Percentiles rank a stretch among this genome's conserved stretches.
These are phyloP conservation scores for Guyanaporus albipodus DNA, from an alignment of 768 basidiomycete genomes.

Conservation along the genomic window DNA sequence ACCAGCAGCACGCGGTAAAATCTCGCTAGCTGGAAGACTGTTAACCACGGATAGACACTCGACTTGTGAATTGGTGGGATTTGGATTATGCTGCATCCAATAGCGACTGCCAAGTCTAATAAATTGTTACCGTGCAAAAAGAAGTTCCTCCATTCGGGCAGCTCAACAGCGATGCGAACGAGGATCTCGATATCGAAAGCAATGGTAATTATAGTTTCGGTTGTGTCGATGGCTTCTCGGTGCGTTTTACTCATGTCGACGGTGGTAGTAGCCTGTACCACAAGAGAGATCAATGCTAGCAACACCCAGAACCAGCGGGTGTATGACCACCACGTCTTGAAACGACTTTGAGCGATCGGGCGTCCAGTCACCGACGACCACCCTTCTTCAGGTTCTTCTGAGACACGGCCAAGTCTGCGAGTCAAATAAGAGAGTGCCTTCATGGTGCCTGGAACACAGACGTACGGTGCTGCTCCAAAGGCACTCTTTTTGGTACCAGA, in stretches of 20 bases:
- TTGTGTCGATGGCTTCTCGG: slow-evolving; percentile 47
- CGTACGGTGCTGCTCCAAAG: slow-evolving; percentile 65
- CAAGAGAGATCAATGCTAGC: slow-evolving; percentile 67
- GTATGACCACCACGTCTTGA: slow-evolving; percentile 54
- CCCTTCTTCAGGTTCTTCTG: slow-evolving; percentile 61
- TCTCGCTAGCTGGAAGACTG: slow-evolving; percentile 76
- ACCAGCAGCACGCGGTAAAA: slow-evolving; percentile 92
- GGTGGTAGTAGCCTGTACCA: slow-evolving; percentile 65
- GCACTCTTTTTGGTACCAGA: slow-evolving; percentile 86
- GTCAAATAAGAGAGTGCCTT: neutral
- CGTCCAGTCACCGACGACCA: slow-evolving; percentile 50
- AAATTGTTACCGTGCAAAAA: slow-evolving; percentile 58
- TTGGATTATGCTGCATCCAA: slow-evolving; percentile 76
- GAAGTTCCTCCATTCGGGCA: slow-evolving; percentile 84
- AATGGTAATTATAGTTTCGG: slow-evolving; percentile 74
- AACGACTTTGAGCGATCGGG: slow-evolving; percentile 42
- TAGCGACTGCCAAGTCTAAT: slow-evolving; percentile 72
- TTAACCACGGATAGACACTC: slow-evolving; percentile 80
- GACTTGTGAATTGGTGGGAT: slow-evolving; percentile 71
- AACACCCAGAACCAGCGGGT: slow-evolving; percentile 73
- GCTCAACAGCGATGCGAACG: slow-evolving; percentile 60
- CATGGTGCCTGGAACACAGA: neutral
- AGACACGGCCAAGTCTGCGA: slow-evolving; percentile 35
- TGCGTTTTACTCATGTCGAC: slow-evolving; percentile 48
- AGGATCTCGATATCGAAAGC: slow-evolving; percentile 88